Evolutionary conservation across 139 green algal species (phyloP).

Genomic region (Micractinium sp.): DNA sequence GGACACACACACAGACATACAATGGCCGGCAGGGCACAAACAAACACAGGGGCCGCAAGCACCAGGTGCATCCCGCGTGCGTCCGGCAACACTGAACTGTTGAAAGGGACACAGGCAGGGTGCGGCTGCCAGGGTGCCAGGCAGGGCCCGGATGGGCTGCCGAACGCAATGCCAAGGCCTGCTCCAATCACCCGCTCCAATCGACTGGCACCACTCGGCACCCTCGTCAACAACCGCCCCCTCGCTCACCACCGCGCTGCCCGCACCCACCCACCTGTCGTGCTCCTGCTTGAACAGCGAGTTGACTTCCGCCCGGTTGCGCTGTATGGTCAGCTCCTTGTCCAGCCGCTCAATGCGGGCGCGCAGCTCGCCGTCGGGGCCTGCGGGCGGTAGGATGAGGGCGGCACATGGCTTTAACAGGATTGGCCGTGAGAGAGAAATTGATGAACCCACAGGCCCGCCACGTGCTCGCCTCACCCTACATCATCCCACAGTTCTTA

Average conservation of each 20-base stretch:
- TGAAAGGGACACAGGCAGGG: no score
- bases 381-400: background rate
- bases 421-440: background rate
- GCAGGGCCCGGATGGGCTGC: no score
- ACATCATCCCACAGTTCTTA: no score
- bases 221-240: background rate
- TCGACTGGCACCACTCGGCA: no score
- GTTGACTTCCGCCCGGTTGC: constrained; percentile 51
- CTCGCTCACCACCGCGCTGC: background rate
- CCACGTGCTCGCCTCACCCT: no score
- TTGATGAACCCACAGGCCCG: background rate
- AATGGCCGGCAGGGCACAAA: background rate
- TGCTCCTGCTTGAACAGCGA: constrained; percentile 50
- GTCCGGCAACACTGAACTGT: no score
- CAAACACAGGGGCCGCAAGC: background rate
- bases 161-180: background rate
- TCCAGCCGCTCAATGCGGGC: constrained; percentile 40
- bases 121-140: no score
- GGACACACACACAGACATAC: no score
- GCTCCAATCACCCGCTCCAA: no score
- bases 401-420: background rate
- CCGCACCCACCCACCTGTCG: constrained; percentile 27
- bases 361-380: constrained; percentile 40
- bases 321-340: constrained; percentile 35
- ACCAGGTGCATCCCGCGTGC: no score